Conservation (phyloP, 441 rosid species). For the Flueggea neowawraea region DNA sequence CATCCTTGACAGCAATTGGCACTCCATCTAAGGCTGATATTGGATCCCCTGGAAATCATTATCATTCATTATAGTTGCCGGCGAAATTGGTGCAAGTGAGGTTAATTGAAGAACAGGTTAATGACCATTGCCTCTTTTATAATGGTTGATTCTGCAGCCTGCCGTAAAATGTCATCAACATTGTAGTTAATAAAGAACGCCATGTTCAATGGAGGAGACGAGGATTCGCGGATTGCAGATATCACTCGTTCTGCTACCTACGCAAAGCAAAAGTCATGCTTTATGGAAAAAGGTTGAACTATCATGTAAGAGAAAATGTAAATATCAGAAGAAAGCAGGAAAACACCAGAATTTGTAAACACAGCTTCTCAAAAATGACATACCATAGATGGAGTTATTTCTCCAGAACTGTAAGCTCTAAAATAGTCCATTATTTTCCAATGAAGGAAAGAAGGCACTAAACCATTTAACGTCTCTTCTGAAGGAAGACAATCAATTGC, state of each 20-base stretch:
- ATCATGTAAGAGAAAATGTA: not conserved
- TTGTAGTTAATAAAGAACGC: slow-evolving; percentile 54
- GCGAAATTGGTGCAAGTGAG: not conserved
- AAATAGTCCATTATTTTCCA: slow-evolving; percentile 56
- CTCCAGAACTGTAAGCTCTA: slow-evolving; percentile 44
- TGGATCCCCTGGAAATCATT: slow-evolving; percentile 41
- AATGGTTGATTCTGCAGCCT: slow-evolving; percentile 55
- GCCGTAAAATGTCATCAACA: slow-evolving; percentile 44
- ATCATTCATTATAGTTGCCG: not conserved
- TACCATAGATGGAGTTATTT: slow-evolving; percentile 47
- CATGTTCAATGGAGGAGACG: slow-evolving; percentile 39
- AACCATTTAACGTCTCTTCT: slow-evolving; percentile 3
- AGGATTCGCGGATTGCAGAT: slow-evolving; percentile 41
- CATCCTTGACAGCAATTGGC: slow-evolving; percentile 73
- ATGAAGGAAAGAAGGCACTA: slow-evolving; percentile 26
- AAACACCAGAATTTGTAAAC: not conserved
- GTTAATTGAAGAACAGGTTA: not conserved
- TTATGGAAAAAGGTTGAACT: not conserved
- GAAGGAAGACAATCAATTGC: slow-evolving; percentile 43
- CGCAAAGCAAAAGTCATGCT: not conserved
- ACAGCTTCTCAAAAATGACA: not conserved
- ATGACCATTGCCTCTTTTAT: slow-evolving; percentile 40
- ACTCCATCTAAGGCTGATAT: slow-evolving; percentile 70
- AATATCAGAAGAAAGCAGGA: not conserved
- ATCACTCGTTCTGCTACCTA: slow-evolving; percentile 62